phyloP scores from a whole-genome alignment of 2,329 filamentous ascomycete genomes.

The Emmonsiellopsis sp. region DNA sequence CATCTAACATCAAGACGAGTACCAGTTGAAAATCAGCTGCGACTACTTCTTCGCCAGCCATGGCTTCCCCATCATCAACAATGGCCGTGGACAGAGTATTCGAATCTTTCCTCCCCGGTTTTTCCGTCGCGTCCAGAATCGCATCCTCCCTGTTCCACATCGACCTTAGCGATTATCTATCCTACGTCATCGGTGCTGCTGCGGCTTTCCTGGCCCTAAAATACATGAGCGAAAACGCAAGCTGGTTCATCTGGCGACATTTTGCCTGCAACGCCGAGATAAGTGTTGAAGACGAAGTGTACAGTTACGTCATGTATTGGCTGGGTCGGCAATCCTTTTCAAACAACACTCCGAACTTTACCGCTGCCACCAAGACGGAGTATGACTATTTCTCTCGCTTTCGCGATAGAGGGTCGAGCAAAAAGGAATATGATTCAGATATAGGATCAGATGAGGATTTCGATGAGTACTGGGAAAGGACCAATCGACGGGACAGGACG shows the following conservation, averaged over 20 bases:
- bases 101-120: conserved; percentile 58
- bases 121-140: conserved; percentile 47
- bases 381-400: conserved; percentile 21
- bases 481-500: conserved; percentile 28
- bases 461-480: conserved; percentile 32
- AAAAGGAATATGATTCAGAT: conserved; percentile 36
- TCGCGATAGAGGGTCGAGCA: conserved; percentile 16
- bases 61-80: neutral
- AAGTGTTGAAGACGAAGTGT: conserved; percentile 60
- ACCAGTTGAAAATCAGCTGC: too few species aligned
- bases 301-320: conserved; percentile 64
- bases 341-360: conserved; percentile 49
- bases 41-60: conserved; percentile 11
- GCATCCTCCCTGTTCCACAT: conserved; percentile 50
- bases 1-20: too few species aligned
- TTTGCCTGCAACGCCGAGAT: conserved; percentile 60
- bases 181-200: conserved; percentile 41
- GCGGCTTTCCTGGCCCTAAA: neutral
- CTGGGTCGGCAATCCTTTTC: conserved; percentile 54
- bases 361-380: conserved; percentile 55
- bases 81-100: conserved; percentile 32
- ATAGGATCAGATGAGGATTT: conserved; percentile 22
- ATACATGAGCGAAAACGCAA: neutral
- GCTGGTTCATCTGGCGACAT: conserved; percentile 40
- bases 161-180: conserved; percentile 55